phyloP scores from a whole-genome alignment of 768 basidiomycete genomes.

The Clathrus columnatus region DNA sequence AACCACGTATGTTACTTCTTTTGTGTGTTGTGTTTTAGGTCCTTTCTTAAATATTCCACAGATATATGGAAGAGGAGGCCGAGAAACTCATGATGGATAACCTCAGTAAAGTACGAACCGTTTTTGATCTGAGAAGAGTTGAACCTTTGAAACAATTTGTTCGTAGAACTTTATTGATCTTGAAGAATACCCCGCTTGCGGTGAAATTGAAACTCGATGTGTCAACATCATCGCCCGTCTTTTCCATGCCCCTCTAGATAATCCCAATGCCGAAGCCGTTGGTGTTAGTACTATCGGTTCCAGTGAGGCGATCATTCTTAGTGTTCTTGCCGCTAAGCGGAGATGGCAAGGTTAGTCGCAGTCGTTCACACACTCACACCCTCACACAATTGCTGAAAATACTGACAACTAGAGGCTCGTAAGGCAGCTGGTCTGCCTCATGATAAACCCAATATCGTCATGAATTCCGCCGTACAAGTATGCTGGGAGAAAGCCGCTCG shows the following conservation, averaged over 20 bases:
- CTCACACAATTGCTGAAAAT: constrained; percentile 20
- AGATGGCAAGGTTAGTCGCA: constrained; percentile 47
- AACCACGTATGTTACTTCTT: constrained; percentile 1
- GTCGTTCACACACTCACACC: background rate
- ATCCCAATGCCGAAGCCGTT: constrained; percentile 33
- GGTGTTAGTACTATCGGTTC: constrained; percentile 60
- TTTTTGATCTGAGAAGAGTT: background rate
- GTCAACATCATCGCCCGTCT: constrained; percentile 43
- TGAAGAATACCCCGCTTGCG: constrained; percentile 57
- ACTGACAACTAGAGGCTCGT: constrained; percentile 32
- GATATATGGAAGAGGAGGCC: constrained; percentile 50
- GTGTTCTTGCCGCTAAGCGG: constrained; percentile 62
- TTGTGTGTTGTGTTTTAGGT: background rate
- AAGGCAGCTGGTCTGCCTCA: constrained; percentile 50
- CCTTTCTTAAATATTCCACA: constrained; percentile 21
- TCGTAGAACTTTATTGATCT: constrained; percentile 48
- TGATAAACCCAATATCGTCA: constrained; percentile 49
- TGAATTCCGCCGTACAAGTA: constrained; percentile 55
- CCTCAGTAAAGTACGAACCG: constrained; percentile 34
- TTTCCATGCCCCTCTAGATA: constrained; percentile 36
- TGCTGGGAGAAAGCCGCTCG: constrained; percentile 60
- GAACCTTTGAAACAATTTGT: background rate
- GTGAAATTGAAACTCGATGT: constrained; percentile 44
- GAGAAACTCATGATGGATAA: constrained; percentile 54
- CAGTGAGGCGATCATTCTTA: constrained; percentile 62